phyloP scores from a whole-genome alignment of 163 green algal genomes.

The Trebouxia gelatinosa region DNA sequence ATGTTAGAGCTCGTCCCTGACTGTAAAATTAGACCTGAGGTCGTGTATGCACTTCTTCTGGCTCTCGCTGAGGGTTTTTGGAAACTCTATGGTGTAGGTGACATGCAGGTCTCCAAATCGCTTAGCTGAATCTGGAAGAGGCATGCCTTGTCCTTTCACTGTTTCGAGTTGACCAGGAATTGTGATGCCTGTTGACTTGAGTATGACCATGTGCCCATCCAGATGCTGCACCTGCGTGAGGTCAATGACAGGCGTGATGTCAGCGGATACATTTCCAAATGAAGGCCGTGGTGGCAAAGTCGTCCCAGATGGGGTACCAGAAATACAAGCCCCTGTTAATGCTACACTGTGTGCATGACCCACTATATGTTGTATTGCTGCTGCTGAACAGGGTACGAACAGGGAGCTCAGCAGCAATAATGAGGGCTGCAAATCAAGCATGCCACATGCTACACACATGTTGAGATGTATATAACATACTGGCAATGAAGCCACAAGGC shows the following conservation, averaged over 20 bases:
- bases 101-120: constrained; percentile 83
- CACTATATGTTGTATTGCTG: not conserved
- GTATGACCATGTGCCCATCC: constrained; percentile 85
- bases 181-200: constrained; percentile 62
- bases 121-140: constrained; percentile 52
- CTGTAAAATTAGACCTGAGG: not conserved
- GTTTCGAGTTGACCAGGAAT: constrained; percentile 72
- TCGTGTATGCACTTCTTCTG: constrained; percentile 51
- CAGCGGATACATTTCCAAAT: too few relatives aligned
- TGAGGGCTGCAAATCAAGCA: not conserved
- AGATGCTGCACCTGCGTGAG: constrained; percentile 79
- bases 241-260: not conserved
- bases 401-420: not conserved
- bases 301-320: not conserved
- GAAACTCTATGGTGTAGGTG: constrained; percentile 85
- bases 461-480: not conserved
- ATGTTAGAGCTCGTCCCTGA: constrained; percentile 9
- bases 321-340: not conserved
- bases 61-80: constrained; percentile 59
- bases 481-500: not conserved
- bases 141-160: constrained; percentile 76
- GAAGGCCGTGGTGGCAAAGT: not conserved
- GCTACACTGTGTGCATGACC: not conserved
- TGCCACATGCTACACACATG: not conserved
- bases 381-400: not conserved